These are phyloP conservation scores for Alternaria consortialis DNA, from an alignment of 2,329 filamentous ascomycete species.

Conservation along the genomic window DNA sequence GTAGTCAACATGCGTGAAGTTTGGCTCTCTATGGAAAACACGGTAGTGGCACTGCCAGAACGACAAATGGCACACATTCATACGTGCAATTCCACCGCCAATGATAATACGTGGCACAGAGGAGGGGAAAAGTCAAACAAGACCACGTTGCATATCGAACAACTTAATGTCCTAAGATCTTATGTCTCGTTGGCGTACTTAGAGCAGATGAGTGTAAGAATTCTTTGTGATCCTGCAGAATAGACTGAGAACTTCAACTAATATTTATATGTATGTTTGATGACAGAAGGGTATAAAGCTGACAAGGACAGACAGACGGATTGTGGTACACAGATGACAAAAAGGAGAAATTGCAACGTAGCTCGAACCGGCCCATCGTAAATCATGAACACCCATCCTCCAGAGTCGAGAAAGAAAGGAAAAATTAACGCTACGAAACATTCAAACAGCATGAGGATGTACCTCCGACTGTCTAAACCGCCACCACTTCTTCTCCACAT, in stretches of 20 bases:
- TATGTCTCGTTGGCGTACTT: background rate
- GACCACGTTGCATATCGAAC: background rate
- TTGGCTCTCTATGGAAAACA: background rate
- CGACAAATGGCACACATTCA: background rate
- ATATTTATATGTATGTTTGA: background rate
- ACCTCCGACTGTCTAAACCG: slow-evolving; percentile 23
- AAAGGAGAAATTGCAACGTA: background rate
- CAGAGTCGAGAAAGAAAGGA: background rate
- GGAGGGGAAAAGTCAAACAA: background rate
- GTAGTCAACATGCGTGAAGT: too few species aligned
- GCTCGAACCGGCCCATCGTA: background rate
- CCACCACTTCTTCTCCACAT: slow-evolving; percentile 36
- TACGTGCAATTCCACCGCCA: background rate
- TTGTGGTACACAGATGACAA: background rate
- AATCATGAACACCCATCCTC: background rate
- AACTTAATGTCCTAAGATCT: background rate
- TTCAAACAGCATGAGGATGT: slow-evolving; percentile 18
- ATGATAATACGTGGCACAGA: background rate
- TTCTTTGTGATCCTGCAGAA: background rate
- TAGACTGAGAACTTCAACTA: background rate
- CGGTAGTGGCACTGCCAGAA: background rate
- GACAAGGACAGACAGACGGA: background rate
- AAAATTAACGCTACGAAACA: background rate
- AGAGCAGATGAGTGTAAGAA: background rate
- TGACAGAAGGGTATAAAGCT: slow-evolving; percentile 15